Evolutionary conservation across 192 early-diverging fungal genomes (phyloP).

Genomic region (Funneliformis geosporum): DNA sequence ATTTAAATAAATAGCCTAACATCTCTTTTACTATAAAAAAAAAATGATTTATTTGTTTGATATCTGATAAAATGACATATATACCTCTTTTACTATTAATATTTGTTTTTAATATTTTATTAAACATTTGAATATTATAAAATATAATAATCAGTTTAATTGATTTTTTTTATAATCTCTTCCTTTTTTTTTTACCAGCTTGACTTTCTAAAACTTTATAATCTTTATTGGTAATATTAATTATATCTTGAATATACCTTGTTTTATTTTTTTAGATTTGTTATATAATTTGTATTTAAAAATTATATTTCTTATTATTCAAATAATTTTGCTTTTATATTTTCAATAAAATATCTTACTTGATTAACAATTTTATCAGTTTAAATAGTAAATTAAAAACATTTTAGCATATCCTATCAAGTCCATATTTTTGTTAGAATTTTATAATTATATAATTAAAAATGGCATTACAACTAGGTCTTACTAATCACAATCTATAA

Average conservation of each 20-base stretch:
- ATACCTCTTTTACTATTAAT: background rate
- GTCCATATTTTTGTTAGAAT: background rate
- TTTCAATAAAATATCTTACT: background rate
- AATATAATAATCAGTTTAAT: slow-evolving; percentile 3
- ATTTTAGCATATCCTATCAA: background rate
- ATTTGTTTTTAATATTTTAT: background rate
- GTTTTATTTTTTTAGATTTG: background rate
- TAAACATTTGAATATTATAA: background rate
- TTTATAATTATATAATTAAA: background rate
- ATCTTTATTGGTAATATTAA: background rate
- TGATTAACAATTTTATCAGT: background rate
- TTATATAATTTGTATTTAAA: background rate
- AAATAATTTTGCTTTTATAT: background rate
- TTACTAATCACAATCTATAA: too few relatives aligned
- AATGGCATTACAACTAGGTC: too few relatives aligned
- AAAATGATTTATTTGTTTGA: too few relatives aligned
- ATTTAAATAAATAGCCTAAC: too few relatives aligned
- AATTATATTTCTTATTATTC: background rate
- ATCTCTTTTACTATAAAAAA: too few relatives aligned
- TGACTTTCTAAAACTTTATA: background rate
- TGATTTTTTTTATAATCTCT: background rate
- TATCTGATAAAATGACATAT: background rate
- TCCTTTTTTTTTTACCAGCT: background rate
- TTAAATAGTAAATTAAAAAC: background rate
- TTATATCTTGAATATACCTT: slow-evolving; percentile 3